Percentiles rank a stretch among this genome's conserved stretches.
These are phyloP conservation scores for Phialocephala subalpina DNA, from an alignment of 2,329 filamentous ascomycete species.

Conservation along the genomic window DNA sequence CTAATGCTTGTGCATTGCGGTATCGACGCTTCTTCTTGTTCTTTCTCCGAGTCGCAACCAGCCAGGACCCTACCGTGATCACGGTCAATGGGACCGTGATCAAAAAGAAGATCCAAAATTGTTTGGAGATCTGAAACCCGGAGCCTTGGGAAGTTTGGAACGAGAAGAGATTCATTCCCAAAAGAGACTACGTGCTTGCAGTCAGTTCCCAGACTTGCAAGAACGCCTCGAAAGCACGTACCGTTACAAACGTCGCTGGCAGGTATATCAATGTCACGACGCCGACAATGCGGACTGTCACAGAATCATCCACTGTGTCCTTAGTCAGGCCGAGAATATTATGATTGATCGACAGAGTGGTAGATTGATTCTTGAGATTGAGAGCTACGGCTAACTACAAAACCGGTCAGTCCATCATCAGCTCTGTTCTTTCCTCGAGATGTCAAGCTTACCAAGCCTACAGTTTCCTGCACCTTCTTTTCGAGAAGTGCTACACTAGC, in stretches of 20 bases:
- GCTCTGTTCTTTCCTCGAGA: not conserved
- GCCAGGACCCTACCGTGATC: slow-evolving; percentile 18
- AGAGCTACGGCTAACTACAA: slow-evolving; percentile 21
- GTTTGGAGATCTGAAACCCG: slow-evolving; percentile 37
- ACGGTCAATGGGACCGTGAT: slow-evolving; percentile 40
- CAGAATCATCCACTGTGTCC: slow-evolving; percentile 41
- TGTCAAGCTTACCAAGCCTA: slow-evolving; percentile 14
- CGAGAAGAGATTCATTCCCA: slow-evolving; percentile 47
- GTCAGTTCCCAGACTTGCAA: not conserved
- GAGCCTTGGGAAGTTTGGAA: slow-evolving; percentile 34
- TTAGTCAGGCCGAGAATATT: slow-evolving; percentile 38
- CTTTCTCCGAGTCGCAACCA: slow-evolving; percentile 4
- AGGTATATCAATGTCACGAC: slow-evolving; percentile 44
- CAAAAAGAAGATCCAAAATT: slow-evolving; percentile 46
- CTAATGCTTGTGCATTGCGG: not conserved
- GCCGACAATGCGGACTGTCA: slow-evolving; percentile 42
- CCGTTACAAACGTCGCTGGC: slow-evolving; percentile 42
- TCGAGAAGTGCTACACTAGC: slow-evolving; percentile 10
- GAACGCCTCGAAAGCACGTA: slow-evolving; percentile 25
- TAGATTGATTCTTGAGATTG: slow-evolving; percentile 24
- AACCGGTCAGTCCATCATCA: not conserved
- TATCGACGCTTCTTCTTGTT: slow-evolving; percentile 3
- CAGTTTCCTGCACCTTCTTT: slow-evolving; percentile 11
- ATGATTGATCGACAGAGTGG: slow-evolving; percentile 22
- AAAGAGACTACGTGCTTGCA: slow-evolving; percentile 25